phyloP scores from a whole-genome alignment of 2,329 filamentous ascomycete genomes.

The Fusarium sp. region DNA sequence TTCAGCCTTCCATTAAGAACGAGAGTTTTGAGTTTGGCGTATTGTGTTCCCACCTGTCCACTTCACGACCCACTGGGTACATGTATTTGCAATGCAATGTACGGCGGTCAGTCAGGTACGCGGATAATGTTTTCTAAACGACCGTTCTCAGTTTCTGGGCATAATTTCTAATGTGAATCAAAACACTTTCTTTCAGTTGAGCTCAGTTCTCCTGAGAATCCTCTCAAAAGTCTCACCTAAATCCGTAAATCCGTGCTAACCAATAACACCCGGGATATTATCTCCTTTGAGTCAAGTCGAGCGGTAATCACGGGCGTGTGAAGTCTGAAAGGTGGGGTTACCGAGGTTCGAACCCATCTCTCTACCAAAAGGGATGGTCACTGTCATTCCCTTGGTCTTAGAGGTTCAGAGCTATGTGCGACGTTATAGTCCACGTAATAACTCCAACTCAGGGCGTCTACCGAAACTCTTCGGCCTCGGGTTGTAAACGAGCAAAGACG shows the following conservation, averaged over 20 bases:
- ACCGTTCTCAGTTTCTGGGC: conserved; percentile 1
- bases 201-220: conserved; percentile 7
- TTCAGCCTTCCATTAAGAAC: background rate
- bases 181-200: conserved; percentile 11
- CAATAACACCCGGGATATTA: conserved; percentile 22
- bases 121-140: conserved; percentile 10
- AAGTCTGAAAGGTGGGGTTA: conserved; percentile 8
- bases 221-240: conserved; percentile 7
- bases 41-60: background rate
- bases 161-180: background rate
- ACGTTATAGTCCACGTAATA: background rate
- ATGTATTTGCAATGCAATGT: background rate
- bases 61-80: background rate
- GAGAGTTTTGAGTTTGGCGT: background rate
- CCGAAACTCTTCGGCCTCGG: conserved; percentile 38
- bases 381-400: conserved; percentile 35
- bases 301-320: conserved; percentile 9
- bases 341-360: conserved; percentile 24
- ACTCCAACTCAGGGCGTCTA: background rate
- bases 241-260: conserved; percentile 26
- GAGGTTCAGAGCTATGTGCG: conserved; percentile 24
- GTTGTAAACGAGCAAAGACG: conserved; percentile 14
- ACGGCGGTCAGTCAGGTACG: background rate
- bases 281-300: conserved; percentile 32
- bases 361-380: background rate